Percentiles rank a stretch among this genome's conserved stretches.
Conservation (phyloP, 495 filamentous ascomycete genomes). For the Evernia prunastri region DNA sequence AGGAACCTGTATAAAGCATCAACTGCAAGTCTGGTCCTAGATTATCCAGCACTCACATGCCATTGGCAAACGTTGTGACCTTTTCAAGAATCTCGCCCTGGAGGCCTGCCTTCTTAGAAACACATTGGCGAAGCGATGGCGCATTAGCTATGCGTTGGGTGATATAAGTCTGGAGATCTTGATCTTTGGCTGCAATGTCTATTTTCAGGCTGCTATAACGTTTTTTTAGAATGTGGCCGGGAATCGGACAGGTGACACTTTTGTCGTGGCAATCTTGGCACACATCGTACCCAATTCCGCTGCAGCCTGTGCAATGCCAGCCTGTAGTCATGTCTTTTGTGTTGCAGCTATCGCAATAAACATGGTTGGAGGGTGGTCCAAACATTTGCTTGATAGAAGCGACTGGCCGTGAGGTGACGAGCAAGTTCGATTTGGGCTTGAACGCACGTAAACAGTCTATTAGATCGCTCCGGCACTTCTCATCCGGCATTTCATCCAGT, state of each 20-base stretch:
- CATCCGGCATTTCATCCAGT: conserved; percentile 23
- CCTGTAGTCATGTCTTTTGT: conserved; percentile 8
- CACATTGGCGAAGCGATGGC: conserved; percentile 16
- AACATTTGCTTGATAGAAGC: conserved; percentile 18
- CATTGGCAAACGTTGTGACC: conserved; percentile 24
- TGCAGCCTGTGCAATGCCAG: conserved; percentile 22
- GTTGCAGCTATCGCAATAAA: conserved; percentile 19
- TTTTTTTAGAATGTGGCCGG: conserved; percentile 16
- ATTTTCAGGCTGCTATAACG: conserved; percentile 11
- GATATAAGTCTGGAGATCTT: conserved; percentile 33
- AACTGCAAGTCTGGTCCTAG: not conserved
- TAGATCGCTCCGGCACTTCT: conserved; percentile 15
- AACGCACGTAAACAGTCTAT: conserved; percentile 9
- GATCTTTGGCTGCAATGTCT: conserved; percentile 23
- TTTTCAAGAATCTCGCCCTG: conserved; percentile 20
- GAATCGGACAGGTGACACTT: conserved; percentile 4
- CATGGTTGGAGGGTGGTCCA: not conserved
- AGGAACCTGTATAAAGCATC: conserved; percentile 41
- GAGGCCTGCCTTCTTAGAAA: conserved; percentile 19
- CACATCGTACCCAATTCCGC: conserved; percentile 10
- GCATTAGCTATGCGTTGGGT: conserved; percentile 19
- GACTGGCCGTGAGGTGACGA: conserved; percentile 24
- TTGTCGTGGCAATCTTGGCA: conserved; percentile 19
- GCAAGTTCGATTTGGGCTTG: conserved; percentile 13
- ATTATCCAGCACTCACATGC: conserved; percentile 25